Evolutionary conservation across 306 rosid genomes (phyloP).

Genomic region (Ziziphus jujuba): DNA sequence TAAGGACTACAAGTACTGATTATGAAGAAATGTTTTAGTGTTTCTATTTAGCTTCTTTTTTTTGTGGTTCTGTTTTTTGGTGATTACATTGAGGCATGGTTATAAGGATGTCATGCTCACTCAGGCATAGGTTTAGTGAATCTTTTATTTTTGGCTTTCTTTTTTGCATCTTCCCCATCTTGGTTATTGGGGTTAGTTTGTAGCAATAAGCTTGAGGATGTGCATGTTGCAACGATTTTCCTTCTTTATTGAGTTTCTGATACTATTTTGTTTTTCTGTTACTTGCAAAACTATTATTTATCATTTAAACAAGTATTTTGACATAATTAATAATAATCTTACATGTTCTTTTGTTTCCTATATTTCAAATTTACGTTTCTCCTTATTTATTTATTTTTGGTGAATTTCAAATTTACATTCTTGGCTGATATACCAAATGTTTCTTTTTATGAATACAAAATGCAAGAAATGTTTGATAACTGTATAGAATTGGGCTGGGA

Average conservation of each 20-base stretch:
- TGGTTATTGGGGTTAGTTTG: constrained; percentile 10
- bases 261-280: not conserved
- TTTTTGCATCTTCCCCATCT: not conserved
- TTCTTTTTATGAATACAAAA: too few species aligned
- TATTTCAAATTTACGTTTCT: too few species aligned
- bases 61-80: constrained; percentile 15
- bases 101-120: not conserved
- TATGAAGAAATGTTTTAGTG: not conserved
- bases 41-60: not conserved
- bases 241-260: not conserved
- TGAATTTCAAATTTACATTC: too few species aligned
- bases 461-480: too few species aligned
- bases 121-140: constrained; percentile 16
- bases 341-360: too few species aligned
- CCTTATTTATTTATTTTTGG: too few species aligned
- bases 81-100: constrained; percentile 1
- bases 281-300: too few species aligned
- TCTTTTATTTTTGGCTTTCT: not conserved
- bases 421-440: too few species aligned
- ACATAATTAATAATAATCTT: too few species aligned
- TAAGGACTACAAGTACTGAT: constrained; percentile 63
- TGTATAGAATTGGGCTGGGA: too few species aligned
- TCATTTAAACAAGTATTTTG: too few species aligned
- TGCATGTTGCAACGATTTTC: not conserved
- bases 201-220: constrained; percentile 24